phyloP scores from a whole-genome alignment of 768 basidiomycete species.

The Russula sp. region DNA sequence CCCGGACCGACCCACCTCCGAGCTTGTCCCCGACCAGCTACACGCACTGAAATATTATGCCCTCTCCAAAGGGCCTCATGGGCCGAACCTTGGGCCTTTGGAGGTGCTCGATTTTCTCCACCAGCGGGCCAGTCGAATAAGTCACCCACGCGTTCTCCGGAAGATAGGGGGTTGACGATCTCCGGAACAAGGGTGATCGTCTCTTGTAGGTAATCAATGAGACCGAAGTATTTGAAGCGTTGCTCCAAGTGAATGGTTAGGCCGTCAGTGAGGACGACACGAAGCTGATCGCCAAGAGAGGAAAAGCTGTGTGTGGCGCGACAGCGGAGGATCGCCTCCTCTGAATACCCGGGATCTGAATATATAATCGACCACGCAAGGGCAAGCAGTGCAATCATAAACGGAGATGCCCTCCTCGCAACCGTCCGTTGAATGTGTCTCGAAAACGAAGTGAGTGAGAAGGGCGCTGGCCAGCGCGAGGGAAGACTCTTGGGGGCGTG shows the following conservation, averaged over 20 bases:
- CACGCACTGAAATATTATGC: background rate
- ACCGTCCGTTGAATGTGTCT: constrained; percentile 5
- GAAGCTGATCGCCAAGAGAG: background rate
- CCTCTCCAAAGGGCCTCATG: too few species aligned
- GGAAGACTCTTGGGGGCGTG: background rate
- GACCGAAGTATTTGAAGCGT: constrained; percentile 3
- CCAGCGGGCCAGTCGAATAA: background rate
- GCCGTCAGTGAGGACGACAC: background rate
- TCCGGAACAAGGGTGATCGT: background rate
- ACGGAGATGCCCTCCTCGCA: constrained; percentile 8
- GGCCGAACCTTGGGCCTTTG: too few species aligned
- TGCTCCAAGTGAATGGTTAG: background rate
- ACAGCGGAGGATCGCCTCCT: constrained; percentile 3
- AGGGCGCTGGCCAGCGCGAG: constrained; percentile 2
- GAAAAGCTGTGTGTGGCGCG: background rate
- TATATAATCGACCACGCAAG: background rate
- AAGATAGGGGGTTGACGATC: background rate
- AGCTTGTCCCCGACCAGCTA: too few species aligned
- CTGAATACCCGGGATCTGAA: constrained; percentile 1
- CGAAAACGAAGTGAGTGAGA: constrained; percentile 1
- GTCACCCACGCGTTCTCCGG: background rate
- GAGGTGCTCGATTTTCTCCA: constrained; percentile 10
- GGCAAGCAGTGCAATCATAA: background rate
- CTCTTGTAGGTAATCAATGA: background rate
- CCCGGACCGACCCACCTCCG: too few species aligned